These are phyloP conservation scores for Smittium mucronatum DNA, from an alignment of 371 early-diverging fungal genomes.

Conservation along the genomic window DNA sequence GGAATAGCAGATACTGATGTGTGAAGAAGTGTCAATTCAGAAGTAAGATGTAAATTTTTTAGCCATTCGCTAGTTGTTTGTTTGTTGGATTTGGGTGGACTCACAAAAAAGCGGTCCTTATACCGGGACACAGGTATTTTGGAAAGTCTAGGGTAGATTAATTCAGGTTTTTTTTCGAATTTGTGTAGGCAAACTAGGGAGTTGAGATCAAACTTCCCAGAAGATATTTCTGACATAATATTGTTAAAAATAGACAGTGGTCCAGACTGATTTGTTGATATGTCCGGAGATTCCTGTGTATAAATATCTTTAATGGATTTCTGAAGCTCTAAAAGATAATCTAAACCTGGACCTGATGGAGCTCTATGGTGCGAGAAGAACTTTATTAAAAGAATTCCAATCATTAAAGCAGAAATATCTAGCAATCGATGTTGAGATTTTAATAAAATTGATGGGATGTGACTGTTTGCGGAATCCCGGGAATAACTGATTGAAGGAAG, in stretches of 20 bases:
- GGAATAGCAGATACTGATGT: slow-evolving; percentile 2
- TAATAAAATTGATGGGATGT: neutral
- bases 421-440: neutral
- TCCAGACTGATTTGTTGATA: neutral
- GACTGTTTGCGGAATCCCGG: neutral
- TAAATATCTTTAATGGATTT: neutral
- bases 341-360: neutral
- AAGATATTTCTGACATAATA: neutral
- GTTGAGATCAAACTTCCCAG: neutral
- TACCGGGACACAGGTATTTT: neutral
- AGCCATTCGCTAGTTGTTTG: slow-evolving; percentile 8
- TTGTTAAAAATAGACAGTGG: neutral
- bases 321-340: neutral
- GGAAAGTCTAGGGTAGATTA: neutral
- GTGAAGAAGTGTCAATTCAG: slow-evolving; percentile 2
- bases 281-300: neutral
- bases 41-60: slow-evolving; percentile 7
- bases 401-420: slow-evolving; percentile 1
- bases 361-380: neutral
- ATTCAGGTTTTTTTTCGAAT: neutral
- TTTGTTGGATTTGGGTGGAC: neutral
- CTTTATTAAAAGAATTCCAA: slow-evolving; percentile 5
- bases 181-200: neutral
- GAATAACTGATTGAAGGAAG: neutral
- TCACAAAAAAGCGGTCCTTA: neutral